Evolutionary conservation across 108 stramenopile species (phyloP), one percentile per base, ranked within the genome.

Genomic region (Nannochloropsis gaditana): DNA sequence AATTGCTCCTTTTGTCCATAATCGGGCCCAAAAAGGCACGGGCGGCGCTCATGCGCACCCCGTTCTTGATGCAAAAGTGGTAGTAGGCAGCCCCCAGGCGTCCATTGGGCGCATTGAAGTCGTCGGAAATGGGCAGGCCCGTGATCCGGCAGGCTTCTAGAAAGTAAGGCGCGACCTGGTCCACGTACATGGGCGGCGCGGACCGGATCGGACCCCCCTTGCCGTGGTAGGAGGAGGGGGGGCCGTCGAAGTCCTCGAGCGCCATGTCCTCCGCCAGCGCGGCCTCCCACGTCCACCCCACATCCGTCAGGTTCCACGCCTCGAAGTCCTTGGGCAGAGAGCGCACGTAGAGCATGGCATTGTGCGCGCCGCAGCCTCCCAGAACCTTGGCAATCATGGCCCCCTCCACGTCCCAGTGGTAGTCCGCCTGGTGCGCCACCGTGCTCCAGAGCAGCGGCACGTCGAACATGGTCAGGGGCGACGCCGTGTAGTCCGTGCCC

Each of bases 271-370:
- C 21, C 41, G 42, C 79, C 59, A 89, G 15, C 43, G 84, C 88
- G 31, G 59, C 44, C 86, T 85, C 82, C 81, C 43, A 89, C 41
- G 80, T 45, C 43, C 88, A 88, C 17, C 88, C 85, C 15, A 15
- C n/a, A 19, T 79, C 79, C 31, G 42, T 45, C 42, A 89, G 79
- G 84, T 88, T 86, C 90, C 90, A 90, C 80, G 44, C 45, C 41
- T 45, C 79, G 84, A 89, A 87, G 86, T 90, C 90, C 10, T 83
- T 42, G 79, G 86, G 82, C 44, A 87, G 31, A 17, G 42, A 86
- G 41, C 90, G 86, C 11, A 89, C 86, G 50, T 90, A 90, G 5
- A 90, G 85, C 90, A 90, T 90, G 79, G 88, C 90, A 79, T 90
- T 90, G 45, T 88, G 87, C 44, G 85, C 87, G 59, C 89, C 89